A percentile compares a stretch with the other conserved stretches of the same genome.
These are phyloP conservation scores for Populus trichocarpa DNA, from an alignment of 441 rosid species.

Conservation along the genomic window DNA sequence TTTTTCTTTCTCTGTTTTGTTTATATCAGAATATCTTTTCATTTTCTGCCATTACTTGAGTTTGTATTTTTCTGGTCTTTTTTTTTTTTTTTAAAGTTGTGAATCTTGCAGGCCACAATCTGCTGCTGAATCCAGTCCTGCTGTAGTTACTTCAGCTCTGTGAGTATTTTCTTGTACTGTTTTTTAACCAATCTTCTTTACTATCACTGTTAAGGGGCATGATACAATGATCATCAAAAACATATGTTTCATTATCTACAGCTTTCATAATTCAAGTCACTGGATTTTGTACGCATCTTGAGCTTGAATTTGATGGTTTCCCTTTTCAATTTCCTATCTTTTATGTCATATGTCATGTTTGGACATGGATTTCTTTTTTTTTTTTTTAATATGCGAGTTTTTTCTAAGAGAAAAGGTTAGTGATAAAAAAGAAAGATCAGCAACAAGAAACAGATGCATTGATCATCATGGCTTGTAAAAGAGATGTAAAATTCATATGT, in stretches of 20 bases:
- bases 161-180: slow-evolving; percentile 32
- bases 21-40: neutral
- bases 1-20: neutral
- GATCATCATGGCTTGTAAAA: no score
- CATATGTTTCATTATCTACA: neutral
- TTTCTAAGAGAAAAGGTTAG: neutral
- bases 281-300: neutral
- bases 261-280: neutral
- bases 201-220: neutral
- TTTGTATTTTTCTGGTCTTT: neutral
- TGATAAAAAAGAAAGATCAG: no score
- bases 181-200: neutral
- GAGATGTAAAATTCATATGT: no score
- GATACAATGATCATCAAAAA: neutral
- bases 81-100: neutral
- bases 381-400: neutral
- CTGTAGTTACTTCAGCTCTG: slow-evolving; percentile 24
- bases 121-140: slow-evolving; percentile 31
- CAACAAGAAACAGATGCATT: no score
- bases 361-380: neutral
- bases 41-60: neutral
- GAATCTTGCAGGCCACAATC: slow-evolving; percentile 38
- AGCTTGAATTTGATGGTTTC: neutral
- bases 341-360: neutral
- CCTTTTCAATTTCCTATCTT: neutral